A percentile compares a stretch with the other conserved stretches of the same genome.
These are phyloP conservation scores for Cladophialophora immunda DNA, from an alignment of 2,329 filamentous ascomycete genomes.

Conservation along the genomic window DNA sequence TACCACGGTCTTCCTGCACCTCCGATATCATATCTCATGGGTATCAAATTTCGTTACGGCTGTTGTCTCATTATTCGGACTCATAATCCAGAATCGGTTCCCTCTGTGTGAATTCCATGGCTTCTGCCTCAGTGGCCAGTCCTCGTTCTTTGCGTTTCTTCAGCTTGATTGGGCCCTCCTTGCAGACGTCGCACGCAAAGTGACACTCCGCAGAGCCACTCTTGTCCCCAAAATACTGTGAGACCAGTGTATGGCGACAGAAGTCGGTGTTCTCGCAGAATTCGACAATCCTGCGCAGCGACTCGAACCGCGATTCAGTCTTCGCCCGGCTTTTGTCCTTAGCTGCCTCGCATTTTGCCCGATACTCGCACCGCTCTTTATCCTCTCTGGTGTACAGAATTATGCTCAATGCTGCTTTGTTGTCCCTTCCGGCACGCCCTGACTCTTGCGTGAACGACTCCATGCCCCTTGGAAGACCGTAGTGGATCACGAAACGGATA, in stretches of 20 bases:
- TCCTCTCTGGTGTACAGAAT: conserved; percentile 92
- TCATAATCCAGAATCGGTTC: conserved; percentile 35
- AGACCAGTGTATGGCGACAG: conserved; percentile 80
- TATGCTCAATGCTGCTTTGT: conserved; percentile 85
- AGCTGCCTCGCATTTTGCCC: conserved; percentile 24
- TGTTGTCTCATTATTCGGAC: conserved; percentile 34
- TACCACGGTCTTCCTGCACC: not conserved
- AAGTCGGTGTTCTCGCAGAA: conserved; percentile 80
- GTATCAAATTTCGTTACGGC: conserved; percentile 19
- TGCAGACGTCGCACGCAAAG: conserved; percentile 81
- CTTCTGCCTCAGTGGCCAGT: conserved; percentile 43
- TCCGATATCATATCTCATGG: not conserved
- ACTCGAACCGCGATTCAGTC: conserved; percentile 64
- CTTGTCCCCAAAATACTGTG: conserved; percentile 73
- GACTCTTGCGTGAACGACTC: conserved; percentile 97
- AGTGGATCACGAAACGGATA: conserved; percentile 93
- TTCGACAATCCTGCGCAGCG: conserved; percentile 72
- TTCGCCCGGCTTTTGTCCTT: conserved; percentile 48
- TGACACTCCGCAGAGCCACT: conserved; percentile 62
- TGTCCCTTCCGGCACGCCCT: conserved; percentile 87
- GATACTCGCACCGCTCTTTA: conserved; percentile 65
- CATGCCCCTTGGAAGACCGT: conserved; percentile 92
- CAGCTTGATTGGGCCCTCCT: conserved; percentile 67
- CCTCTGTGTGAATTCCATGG: conserved; percentile 44
- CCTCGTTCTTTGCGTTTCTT: conserved; percentile 61